A percentile compares a stretch with the other conserved stretches of the same genome.
phyloP scores from a whole-genome alignment of 2,329 filamentous ascomycete genomes.

The Fusarium annulatum region DNA sequence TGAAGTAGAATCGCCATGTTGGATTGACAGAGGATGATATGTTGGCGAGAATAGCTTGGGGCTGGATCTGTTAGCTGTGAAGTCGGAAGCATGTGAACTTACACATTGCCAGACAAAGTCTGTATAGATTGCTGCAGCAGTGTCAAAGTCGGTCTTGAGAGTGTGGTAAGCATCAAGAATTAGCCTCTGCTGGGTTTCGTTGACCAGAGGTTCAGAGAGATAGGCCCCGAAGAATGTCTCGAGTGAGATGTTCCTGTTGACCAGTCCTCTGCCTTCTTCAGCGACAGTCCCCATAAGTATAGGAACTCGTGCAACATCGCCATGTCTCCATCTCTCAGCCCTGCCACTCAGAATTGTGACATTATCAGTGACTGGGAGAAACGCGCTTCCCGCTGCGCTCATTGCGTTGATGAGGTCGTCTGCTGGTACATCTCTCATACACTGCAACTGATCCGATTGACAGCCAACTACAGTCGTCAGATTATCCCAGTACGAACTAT shows the following conservation, averaged over 20 bases:
- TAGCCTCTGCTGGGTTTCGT: background rate
- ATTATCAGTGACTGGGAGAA: slow-evolving; percentile 37
- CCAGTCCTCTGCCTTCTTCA: slow-evolving; percentile 39
- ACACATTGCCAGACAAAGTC: slow-evolving; percentile 46
- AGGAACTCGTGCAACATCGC: slow-evolving; percentile 33
- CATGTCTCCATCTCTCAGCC: slow-evolving; percentile 36
- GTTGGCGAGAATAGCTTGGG: slow-evolving; percentile 40
- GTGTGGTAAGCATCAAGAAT: slow-evolving; percentile 38
- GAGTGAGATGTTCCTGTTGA: slow-evolving; percentile 40
- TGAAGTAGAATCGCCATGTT: slow-evolving; percentile 46
- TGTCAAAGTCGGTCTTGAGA: slow-evolving; percentile 39
- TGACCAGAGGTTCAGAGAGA: slow-evolving; percentile 23
- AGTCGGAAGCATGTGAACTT: slow-evolving; percentile 17
- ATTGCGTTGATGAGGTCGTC: slow-evolving; percentile 31
- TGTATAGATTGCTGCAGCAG: slow-evolving; percentile 42
- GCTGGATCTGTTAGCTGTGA: slow-evolving; percentile 27
- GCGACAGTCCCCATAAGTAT: slow-evolving; percentile 42
- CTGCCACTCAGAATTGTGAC: slow-evolving; percentile 24
- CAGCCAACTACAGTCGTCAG: slow-evolving; percentile 36
- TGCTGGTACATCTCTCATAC: slow-evolving; percentile 35
- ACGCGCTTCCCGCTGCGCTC: background rate
- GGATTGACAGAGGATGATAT: slow-evolving; percentile 33
- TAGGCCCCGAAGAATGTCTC: slow-evolving; percentile 32
- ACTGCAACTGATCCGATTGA: slow-evolving; percentile 17
- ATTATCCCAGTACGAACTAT: slow-evolving; percentile 25